These are phyloP conservation scores for Sporothrix mexicana DNA, from an alignment of 2,329 filamentous ascomycete genomes.

Conservation along the genomic window DNA sequence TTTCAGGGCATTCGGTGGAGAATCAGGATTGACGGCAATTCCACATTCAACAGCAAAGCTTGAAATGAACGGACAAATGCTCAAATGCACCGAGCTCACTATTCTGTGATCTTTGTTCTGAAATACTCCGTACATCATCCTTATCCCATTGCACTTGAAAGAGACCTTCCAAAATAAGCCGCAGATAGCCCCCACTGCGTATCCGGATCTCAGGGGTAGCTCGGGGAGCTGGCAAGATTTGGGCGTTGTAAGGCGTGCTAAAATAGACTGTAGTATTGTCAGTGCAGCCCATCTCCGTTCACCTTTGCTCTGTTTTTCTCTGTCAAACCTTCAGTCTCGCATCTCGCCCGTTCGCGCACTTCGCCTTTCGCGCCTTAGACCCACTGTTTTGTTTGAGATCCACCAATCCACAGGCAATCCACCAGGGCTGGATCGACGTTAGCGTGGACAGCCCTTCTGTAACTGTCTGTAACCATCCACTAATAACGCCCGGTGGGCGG, in stretches of 20 bases:
- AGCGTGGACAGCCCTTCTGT: neutral
- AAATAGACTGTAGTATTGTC: neutral
- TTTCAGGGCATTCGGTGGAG: neutral
- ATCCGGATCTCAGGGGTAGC: slow-evolving; percentile 9
- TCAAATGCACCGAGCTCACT: neutral
- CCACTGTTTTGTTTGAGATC: neutral
- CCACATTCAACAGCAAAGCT: neutral
- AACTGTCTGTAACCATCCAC: neutral
- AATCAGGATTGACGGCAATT: neutral
- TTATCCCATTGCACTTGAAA: too few species aligned
- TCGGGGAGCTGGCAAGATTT: neutral
- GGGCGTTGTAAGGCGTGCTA: neutral
- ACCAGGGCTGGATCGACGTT: slow-evolving; percentile 12
- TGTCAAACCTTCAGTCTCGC: neutral
- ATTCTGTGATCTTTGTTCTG: neutral
- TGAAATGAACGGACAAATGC: neutral
- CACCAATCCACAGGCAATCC: neutral
- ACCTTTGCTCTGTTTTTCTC: neutral
- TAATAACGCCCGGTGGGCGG: neutral
- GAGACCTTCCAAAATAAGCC: neutral
- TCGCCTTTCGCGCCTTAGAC: slow-evolving; percentile 18
- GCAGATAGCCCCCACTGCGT: neutral
- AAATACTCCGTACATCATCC: too few species aligned
- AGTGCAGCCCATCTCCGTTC: slow-evolving; percentile 18
- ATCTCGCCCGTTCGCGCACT: slow-evolving; percentile 16